These are phyloP conservation scores for Mycena sp. DNA, from an alignment of 1,284 basidiomycete species.

Conservation along the genomic window DNA sequence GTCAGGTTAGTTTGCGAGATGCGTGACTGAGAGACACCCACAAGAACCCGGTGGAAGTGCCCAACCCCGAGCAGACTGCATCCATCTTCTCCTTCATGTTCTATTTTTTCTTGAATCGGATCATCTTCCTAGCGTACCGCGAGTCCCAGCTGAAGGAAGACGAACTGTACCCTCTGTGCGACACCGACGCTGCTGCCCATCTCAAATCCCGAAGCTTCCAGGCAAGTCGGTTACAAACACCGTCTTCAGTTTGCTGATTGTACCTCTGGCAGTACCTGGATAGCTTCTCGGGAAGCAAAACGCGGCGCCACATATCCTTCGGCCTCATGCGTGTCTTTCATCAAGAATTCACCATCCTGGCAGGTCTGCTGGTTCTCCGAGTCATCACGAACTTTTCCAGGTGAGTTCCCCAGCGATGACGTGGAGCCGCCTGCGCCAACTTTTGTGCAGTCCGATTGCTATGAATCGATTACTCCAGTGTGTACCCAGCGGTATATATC, in stretches of 20 bases:
- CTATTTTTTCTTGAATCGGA: conserved; percentile 57
- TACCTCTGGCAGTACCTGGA: not conserved
- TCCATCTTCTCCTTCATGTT: conserved; percentile 57
- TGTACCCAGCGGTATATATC: conserved; percentile 34
- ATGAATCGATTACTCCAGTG: conserved; percentile 52
- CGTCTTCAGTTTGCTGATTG: not conserved
- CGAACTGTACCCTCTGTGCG: conserved; percentile 8
- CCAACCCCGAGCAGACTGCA: conserved; percentile 64
- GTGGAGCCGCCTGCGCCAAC: conserved; percentile 44
- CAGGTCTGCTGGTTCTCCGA: not conserved
- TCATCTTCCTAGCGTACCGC: conserved; percentile 53
- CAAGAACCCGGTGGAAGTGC: conserved; percentile 46
- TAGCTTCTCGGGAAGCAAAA: conserved; percentile 31
- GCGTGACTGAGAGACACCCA: too few relatives aligned
- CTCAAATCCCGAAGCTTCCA: conserved; percentile 13
- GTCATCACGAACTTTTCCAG: conserved; percentile 3
- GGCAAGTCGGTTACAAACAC: not conserved
- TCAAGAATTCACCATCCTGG: conserved; percentile 31
- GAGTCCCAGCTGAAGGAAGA: conserved; percentile 1
- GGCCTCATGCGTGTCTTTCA: conserved; percentile 30
- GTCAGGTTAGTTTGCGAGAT: not conserved
- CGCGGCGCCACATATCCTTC: conserved; percentile 38
- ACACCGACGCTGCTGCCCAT: not conserved
- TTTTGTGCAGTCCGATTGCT: conserved; percentile 59
- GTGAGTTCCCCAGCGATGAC: not conserved